These are phyloP conservation scores for Talaromyces ruber DNA, from an alignment of 495 filamentous ascomycete species.

Conservation along the genomic window DNA sequence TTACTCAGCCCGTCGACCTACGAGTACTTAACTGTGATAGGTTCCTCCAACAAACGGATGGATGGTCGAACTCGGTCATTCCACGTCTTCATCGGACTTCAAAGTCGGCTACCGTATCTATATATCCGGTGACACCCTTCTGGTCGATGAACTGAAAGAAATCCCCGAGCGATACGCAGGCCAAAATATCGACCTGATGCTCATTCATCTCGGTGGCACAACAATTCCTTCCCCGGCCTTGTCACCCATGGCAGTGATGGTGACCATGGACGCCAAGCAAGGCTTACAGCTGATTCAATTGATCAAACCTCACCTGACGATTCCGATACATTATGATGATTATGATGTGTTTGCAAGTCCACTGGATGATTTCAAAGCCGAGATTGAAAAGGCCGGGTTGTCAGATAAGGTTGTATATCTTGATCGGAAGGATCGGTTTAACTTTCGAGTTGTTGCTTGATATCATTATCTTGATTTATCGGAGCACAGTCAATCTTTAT, in stretches of 20 bases:
- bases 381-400: slow-evolving; percentile 43
- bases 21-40: slow-evolving; percentile 12
- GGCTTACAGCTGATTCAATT: slow-evolving; percentile 52
- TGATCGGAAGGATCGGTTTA: slow-evolving; percentile 51
- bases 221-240: slow-evolving; percentile 49
- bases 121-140: slow-evolving; percentile 65
- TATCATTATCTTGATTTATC: too few species aligned
- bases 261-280: slow-evolving; percentile 65
- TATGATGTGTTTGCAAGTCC: slow-evolving; percentile 55
- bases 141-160: slow-evolving; percentile 52
- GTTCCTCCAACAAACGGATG: slow-evolving; percentile 67
- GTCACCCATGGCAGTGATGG: slow-evolving; percentile 48
- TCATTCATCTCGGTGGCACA: slow-evolving; percentile 59
- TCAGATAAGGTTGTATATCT: slow-evolving; percentile 49
- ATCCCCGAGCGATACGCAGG: slow-evolving; percentile 44
- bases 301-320: slow-evolving; percentile 53
- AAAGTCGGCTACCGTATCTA: slow-evolving; percentile 56
- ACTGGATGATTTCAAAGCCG: slow-evolving; percentile 50
- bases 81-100: slow-evolving; percentile 17
- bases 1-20: neutral
- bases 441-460: slow-evolving; percentile 37
- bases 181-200: slow-evolving; percentile 56
- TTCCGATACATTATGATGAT: slow-evolving; percentile 66
- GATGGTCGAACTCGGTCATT: slow-evolving; percentile 57
- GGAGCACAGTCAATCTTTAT: too few species aligned